These are phyloP conservation scores for Arctostaphylos glauca DNA, from an alignment of 148 eudicot genomes.

Conservation along the genomic window DNA sequence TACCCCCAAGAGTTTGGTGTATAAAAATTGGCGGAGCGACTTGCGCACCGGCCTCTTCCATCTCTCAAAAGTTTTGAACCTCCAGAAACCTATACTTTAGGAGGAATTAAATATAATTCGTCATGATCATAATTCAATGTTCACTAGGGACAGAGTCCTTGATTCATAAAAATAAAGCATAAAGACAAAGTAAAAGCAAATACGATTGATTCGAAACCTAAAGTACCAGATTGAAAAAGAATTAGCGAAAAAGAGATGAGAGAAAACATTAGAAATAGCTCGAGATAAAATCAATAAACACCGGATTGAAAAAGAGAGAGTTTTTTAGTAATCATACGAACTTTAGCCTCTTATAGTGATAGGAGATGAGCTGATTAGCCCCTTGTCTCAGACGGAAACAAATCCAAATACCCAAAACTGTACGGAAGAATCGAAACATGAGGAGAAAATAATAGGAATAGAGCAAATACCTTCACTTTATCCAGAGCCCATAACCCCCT, in stretches of 20 bases:
- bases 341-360: neutral
- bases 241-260: neutral
- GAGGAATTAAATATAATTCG: neutral
- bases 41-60: conserved; percentile 48
- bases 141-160: neutral
- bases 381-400: neutral
- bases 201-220: neutral
- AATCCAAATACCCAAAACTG: conserved; percentile 6
- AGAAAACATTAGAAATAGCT: neutral
- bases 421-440: neutral
- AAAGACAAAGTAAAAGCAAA: neutral
- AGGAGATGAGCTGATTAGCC: neutral
- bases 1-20: conserved; percentile 23
- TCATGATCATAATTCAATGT: neutral
- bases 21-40: conserved; percentile 35
- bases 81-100: neutral
- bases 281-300: neutral
- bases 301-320: neutral
- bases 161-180: neutral
- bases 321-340: neutral
- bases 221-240: neutral
- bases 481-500: neutral
- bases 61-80: conserved; percentile 10
- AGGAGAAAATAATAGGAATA: neutral
- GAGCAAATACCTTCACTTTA: neutral